Conservation (phyloP, 2,329 filamentous ascomycete genomes). For the Fusarium piperis region DNA sequence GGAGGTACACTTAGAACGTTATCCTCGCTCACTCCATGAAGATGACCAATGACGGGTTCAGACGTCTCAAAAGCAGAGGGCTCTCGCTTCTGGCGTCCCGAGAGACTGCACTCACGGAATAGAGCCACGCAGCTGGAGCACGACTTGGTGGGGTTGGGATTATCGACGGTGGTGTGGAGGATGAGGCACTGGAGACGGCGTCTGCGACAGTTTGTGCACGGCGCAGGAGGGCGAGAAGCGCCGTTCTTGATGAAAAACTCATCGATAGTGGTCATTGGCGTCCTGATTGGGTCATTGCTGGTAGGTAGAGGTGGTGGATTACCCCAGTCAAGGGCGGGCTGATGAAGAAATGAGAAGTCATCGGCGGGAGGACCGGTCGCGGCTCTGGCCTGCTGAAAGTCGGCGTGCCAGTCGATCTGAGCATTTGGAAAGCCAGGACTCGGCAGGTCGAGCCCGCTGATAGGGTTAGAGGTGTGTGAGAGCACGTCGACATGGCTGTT, state of each 20-base stretch:
- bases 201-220: conserved; percentile 56
- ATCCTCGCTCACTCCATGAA: conserved; percentile 59
- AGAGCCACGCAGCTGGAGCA: conserved; percentile 62
- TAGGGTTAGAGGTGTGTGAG: conserved; percentile 12
- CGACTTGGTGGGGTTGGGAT: conserved; percentile 58
- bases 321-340: conserved; percentile 18
- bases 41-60: conserved; percentile 57
- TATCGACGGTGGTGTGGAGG: conserved; percentile 56
- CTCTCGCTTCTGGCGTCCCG: conserved; percentile 55
- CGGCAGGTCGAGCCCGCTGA: background rate
- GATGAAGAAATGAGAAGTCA: conserved; percentile 35
- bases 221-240: conserved; percentile 52
- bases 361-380: background rate
- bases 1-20: conserved; percentile 23
- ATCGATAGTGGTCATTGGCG: conserved; percentile 43
- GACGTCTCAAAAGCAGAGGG: conserved; percentile 58
- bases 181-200: conserved; percentile 59
- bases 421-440: background rate
- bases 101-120: conserved; percentile 60
- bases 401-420: conserved; percentile 35
- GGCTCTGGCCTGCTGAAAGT: conserved; percentile 28
- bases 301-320: conserved; percentile 8
- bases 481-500: background rate
- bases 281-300: background rate
- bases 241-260: conserved; percentile 54